Evolutionary conservation across 345 rosid genomes (phyloP), one percentile per base, ranked within the genome.

Genomic region (Psidium friedrichsthalianum): DNA sequence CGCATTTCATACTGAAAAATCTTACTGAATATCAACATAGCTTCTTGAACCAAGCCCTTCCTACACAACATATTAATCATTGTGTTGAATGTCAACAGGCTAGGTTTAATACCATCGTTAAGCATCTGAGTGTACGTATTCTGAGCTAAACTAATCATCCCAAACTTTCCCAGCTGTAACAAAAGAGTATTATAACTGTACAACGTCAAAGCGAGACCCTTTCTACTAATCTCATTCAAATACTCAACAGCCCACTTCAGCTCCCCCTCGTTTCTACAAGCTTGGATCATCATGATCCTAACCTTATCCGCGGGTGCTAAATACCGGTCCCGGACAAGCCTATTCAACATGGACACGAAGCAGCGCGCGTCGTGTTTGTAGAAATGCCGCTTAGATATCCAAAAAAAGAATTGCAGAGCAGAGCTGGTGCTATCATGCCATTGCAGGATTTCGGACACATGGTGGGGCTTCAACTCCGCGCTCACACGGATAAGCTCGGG

Each of bases 201-300:
- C 91, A 94, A 86, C 87, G 85, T 90, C 83, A 92, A 92, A 44
- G 85, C 54, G 58, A 93, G 89, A 64, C 87, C 90, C 53, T 84
- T 90, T 56, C 81, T 83, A 86, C 86, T 57, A 58, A 91, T 84
- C 51, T 82, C 90, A 52, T 89, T 86, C 88, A 93, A 85, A 86
- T 83, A 93, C 76, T 90, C 92, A 13, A 91, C 69, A 80, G 90
- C 94, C 90, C 90, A 52, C 82, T n/a, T 88, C 42, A 92, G 88
- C 83, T 94, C 94, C 22, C 86, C 89, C 85, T 87, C 92, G 49
- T 85, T 87, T 83, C 92, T 83, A 88, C 91, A 90, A 89, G 93
- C 89, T 84, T 92, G 91, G 84, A 94, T 92, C 93, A 92, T 91
- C 89, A 93, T 74, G 74, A 94, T 92, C 91, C 94, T 87, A 83